These are phyloP conservation scores for Dryadomyces sulphureus DNA, from an alignment of 2,329 filamentous ascomycete genomes.

Conservation along the genomic window DNA sequence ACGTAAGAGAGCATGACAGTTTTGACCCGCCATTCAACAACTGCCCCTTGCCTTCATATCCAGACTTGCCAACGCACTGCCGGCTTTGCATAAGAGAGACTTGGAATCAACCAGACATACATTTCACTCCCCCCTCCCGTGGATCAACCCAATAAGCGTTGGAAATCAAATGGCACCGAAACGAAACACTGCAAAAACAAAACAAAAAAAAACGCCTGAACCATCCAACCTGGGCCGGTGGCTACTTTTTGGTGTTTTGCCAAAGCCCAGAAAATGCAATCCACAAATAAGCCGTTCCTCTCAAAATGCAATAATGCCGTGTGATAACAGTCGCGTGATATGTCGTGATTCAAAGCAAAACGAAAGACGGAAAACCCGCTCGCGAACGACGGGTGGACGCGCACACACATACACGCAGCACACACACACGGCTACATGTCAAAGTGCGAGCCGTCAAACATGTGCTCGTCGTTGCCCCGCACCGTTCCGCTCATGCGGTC, in stretches of 20 bases:
- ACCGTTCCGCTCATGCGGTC: constrained; percentile 53
- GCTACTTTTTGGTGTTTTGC: constrained; percentile 2
- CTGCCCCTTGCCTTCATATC: not conserved
- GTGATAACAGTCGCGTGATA: constrained; percentile 1
- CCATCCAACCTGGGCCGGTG: constrained; percentile 5
- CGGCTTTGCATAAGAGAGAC: not conserved
- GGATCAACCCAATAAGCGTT: not conserved
- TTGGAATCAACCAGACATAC: not conserved
- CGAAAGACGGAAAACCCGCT: not conserved
- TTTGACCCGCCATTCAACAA: not conserved
- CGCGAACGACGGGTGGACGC: too few relatives aligned
- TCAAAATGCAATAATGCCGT: constrained; percentile 5
- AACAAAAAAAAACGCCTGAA: constrained; percentile 2
- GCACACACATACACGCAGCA: too few relatives aligned
- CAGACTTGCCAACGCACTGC: not conserved
- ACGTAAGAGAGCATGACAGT: not conserved
- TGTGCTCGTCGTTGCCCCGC: constrained; percentile 45
- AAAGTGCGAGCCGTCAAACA: constrained; percentile 48
- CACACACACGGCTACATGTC: too few relatives aligned
- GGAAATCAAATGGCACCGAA: not conserved
- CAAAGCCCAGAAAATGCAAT: constrained; percentile 5
- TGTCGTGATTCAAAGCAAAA: not conserved
- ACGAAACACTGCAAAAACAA: not conserved
- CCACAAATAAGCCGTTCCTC: constrained; percentile 3
- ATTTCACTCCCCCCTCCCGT: not conserved